Conservation (phyloP, 2,329 filamentous ascomycete species). For the Massarina eburnea region DNA sequence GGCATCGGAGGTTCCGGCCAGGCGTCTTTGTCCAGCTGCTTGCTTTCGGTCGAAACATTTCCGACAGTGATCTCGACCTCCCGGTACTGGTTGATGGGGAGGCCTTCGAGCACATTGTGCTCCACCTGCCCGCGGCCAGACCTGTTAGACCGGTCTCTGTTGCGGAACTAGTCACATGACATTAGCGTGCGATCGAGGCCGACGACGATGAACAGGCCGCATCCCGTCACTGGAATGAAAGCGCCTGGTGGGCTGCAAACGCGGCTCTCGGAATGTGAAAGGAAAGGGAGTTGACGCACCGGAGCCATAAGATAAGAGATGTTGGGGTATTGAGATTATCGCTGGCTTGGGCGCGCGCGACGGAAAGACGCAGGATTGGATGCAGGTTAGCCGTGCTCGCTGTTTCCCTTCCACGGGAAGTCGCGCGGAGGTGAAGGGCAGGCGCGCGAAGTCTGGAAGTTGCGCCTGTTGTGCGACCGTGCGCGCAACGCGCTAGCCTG, state of each 20-base stretch:
- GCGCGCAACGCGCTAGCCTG: constrained; percentile 13
- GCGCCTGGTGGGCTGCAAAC: neutral
- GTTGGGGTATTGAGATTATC: constrained; percentile 13
- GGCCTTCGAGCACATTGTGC: constrained; percentile 69
- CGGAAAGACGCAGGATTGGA: constrained; percentile 14
- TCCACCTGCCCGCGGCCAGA: constrained; percentile 61
- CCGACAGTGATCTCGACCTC: constrained; percentile 67
- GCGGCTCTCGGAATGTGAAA: constrained; percentile 1
- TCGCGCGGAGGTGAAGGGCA: constrained; percentile 34
- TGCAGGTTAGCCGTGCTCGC: constrained; percentile 16
- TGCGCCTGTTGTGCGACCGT: constrained; percentile 24
- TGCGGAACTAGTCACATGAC: constrained; percentile 51
- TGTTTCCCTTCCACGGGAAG: constrained; percentile 25
- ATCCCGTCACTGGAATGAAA: no score
- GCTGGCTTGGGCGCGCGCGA: no score
- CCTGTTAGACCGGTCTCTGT: constrained; percentile 59
- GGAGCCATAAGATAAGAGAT: constrained; percentile 36
- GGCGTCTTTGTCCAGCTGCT: constrained; percentile 60
- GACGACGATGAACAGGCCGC: no score
- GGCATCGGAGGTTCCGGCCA: constrained; percentile 89
- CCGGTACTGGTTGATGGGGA: constrained; percentile 90
- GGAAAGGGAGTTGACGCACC: constrained; percentile 25
- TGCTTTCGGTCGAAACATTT: constrained; percentile 66
- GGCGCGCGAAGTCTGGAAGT: constrained; percentile 24
- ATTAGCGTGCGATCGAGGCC: constrained; percentile 23